Conservation (phyloP, 179 eudicot species). For the Amaranthus tricolor region DNA sequence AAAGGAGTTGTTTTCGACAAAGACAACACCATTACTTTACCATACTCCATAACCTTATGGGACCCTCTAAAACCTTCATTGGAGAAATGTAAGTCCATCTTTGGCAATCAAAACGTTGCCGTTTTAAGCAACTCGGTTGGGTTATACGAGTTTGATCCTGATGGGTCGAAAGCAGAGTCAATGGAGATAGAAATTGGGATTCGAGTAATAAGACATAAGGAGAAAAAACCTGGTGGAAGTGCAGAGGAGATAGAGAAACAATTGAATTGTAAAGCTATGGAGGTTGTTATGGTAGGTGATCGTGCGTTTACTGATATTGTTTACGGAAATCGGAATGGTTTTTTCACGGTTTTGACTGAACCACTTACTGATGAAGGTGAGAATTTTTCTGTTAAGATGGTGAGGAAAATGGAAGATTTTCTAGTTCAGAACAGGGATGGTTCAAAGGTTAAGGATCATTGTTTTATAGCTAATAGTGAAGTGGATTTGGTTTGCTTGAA, state of each 20-base stretch:
- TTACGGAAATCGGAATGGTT: constrained; percentile 24
- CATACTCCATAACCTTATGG: constrained; percentile 11
- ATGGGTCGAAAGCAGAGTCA: constrained; percentile 17
- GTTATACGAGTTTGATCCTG: constrained; percentile 25
- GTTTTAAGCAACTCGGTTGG: constrained; percentile 31
- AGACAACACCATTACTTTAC: constrained; percentile 27
- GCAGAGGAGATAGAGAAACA: constrained; percentile 21
- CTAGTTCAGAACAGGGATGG: constrained; percentile 14
- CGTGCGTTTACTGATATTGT: constrained; percentile 29
- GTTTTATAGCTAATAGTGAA: constrained; percentile 20
- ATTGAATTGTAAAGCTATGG: constrained; percentile 12
- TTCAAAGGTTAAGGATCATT: constrained; percentile 15
- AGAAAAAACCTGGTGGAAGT: constrained; percentile 26
- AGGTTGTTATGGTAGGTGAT: constrained; percentile 31
- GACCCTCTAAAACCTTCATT: constrained; percentile 20
- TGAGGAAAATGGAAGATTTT: constrained; percentile 23
- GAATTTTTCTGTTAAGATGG: constrained; percentile 18
- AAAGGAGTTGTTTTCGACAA: constrained; percentile 30
- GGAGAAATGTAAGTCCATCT: constrained; percentile 16
- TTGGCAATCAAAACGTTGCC: constrained; percentile 24
- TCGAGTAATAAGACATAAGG: constrained; percentile 18
- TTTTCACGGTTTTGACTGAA: constrained; percentile 20
- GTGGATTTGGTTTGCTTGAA: constrained; percentile 16
- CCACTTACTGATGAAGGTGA: constrained; percentile 23
- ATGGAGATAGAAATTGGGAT: constrained; percentile 23